These are phyloP conservation scores for Chlamydomonas eustigma DNA, from an alignment of 139 green algal species.

Conservation along the genomic window DNA sequence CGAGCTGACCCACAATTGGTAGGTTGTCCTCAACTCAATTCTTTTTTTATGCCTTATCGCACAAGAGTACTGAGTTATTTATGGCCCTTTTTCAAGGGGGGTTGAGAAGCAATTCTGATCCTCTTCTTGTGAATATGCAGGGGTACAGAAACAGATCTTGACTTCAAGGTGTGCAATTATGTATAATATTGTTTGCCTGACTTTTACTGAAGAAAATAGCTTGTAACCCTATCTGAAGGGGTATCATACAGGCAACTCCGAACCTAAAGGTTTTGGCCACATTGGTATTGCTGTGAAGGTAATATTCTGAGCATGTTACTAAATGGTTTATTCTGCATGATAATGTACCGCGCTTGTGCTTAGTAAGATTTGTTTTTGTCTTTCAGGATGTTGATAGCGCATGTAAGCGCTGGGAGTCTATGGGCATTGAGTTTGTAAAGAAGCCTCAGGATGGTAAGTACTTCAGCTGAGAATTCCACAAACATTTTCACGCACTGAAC, in stretches of 20 bases:
- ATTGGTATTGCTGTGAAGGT: constrained; percentile 82
- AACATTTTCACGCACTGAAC: not conserved
- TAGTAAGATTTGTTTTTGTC: no score
- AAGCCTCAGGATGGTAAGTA: constrained; percentile 63
- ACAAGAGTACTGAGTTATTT: no score
- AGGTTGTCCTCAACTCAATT: no score
- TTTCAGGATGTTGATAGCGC: constrained; percentile 14
- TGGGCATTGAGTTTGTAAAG: constrained; percentile 91
- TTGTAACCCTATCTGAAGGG: constrained; percentile 33
- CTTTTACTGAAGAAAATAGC: not conserved
- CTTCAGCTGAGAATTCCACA: not conserved
- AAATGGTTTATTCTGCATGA: no score
- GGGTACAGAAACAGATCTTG: constrained; percentile 75
- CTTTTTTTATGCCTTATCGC: no score
- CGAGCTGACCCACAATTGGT: constrained; percentile 87
- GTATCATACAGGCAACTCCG: constrained; percentile 84
- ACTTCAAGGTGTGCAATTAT: constrained; percentile 46
- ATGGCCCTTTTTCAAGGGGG: no score
- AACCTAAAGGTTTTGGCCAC: constrained; percentile 84
- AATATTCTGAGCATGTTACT: no score
- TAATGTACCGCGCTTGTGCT: no score
- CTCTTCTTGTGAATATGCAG: not conserved
- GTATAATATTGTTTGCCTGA: not conserved
- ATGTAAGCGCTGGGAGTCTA: constrained; percentile 11
- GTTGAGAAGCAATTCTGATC: no score